These are phyloP conservation scores for Tinospora cordifolia DNA, from an alignment of 164 flowering plant genomes.

Conservation along the genomic window DNA sequence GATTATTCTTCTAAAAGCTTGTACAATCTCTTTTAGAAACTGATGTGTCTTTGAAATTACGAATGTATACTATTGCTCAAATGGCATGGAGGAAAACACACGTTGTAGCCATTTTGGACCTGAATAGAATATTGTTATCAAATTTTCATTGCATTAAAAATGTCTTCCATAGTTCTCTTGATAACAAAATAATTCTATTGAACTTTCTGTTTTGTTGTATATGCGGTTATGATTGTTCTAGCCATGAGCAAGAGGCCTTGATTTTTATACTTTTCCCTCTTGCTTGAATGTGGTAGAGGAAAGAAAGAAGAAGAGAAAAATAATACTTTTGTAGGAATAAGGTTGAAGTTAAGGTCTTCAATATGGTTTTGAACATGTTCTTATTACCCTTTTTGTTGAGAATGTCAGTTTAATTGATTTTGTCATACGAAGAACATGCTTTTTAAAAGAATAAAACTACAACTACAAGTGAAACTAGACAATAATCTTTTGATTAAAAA, in stretches of 20 bases:
- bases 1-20: no score
- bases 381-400: no score
- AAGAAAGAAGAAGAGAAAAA: background rate
- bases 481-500: background rate
- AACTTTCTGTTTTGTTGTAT: background rate
- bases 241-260: background rate
- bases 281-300: background rate
- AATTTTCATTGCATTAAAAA: background rate
- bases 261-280: background rate
- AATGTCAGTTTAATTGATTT: no score
- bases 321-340: background rate
- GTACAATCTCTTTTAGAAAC: no score
- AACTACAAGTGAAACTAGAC: no score
- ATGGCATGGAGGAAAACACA: slow-evolving; percentile 7
- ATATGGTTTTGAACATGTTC: no score
- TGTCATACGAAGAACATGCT: no score
- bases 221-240: background rate
- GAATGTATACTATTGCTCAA: no score
- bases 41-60: no score
- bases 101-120: slow-evolving; percentile 1
- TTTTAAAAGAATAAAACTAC: no score
- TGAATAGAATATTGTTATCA: background rate
- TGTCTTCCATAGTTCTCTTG: background rate
- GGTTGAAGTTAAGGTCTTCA: no score
- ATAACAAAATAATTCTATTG: background rate